These are phyloP conservation scores for Phytophthora litchii DNA, from an alignment of 352 stramenopile species.

Conservation along the genomic window DNA sequence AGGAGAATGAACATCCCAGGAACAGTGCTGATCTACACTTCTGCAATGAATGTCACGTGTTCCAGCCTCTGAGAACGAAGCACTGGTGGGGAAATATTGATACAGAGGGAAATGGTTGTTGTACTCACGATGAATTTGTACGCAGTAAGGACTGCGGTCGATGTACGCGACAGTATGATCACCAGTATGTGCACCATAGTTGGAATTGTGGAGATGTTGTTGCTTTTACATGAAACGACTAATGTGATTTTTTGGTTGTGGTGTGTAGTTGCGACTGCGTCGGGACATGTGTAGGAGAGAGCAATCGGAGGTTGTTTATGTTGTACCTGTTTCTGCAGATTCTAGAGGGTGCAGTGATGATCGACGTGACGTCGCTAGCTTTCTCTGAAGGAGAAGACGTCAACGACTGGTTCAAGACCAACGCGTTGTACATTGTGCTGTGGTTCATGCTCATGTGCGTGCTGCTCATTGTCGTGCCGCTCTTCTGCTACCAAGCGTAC, in stretches of 20 bases:
- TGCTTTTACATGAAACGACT: no score
- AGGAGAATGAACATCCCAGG: slow-evolving; percentile 15
- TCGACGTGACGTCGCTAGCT: slow-evolving; percentile 54
- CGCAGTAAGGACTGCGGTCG: slow-evolving; percentile 73
- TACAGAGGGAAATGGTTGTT: neutral
- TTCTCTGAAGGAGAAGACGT: slow-evolving; percentile 60
- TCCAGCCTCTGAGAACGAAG: slow-evolving; percentile 71
- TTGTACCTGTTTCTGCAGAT: slow-evolving; percentile 68
- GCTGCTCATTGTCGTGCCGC: slow-evolving; percentile 60
- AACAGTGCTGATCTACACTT: slow-evolving; percentile 43
- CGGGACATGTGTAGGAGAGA: slow-evolving; percentile 72
- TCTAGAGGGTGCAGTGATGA: slow-evolving; percentile 52
- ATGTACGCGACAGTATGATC: slow-evolving; percentile 81
- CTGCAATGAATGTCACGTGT: slow-evolving; percentile 63
- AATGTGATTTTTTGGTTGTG: neutral
- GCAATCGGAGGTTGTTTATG: slow-evolving; percentile 73
- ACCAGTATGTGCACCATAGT: slow-evolving; percentile 58
- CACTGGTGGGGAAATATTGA: slow-evolving; percentile 54
- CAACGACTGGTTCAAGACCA: slow-evolving; percentile 78
- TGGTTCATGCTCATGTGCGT: slow-evolving; percentile 65
- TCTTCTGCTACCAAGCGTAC: slow-evolving; percentile 73
- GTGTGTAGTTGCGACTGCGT: slow-evolving; percentile 74
- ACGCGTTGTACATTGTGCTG: slow-evolving; percentile 66
- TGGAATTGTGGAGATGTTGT: neutral
- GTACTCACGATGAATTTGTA: slow-evolving; percentile 1